Evolutionary conservation across 106 monocot genomes (phyloP).

Genomic region (Cymbidium sinense): DNA sequence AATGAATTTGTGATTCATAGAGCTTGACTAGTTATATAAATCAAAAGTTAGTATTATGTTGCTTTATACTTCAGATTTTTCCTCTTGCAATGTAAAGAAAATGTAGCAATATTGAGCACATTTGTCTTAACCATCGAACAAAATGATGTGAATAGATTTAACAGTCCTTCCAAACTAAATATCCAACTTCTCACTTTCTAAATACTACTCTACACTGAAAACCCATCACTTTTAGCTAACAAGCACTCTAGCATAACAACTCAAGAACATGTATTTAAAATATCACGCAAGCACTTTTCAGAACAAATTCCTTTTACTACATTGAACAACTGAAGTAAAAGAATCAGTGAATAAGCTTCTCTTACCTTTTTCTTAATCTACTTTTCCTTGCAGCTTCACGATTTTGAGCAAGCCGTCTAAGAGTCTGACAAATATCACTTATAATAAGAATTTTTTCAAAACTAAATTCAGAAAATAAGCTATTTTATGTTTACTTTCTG

Average conservation of each 20-base stretch:
- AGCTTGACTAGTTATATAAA: no score
- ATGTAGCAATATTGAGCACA: not conserved
- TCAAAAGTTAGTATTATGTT: no score
- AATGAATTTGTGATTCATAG: no score
- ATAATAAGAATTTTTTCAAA: not conserved
- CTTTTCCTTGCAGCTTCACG: conserved; percentile 95
- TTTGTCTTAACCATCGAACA: not conserved
- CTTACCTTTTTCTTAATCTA: conserved; percentile 81
- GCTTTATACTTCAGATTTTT: no score
- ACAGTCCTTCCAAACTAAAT: not conserved
- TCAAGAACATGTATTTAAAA: not conserved
- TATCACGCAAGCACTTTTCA: not conserved
- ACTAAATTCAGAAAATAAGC: not conserved
- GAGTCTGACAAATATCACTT: conserved; percentile 22
- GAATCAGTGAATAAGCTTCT: not conserved
- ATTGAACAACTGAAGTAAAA: not conserved
- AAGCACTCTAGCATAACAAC: not conserved
- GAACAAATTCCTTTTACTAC: not conserved
- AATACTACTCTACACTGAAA: not conserved
- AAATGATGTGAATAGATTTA: not conserved
- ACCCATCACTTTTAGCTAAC: not conserved
- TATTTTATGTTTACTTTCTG: conserved; percentile 8
- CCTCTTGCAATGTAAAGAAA: not conserved
- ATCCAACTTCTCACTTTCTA: not conserved
- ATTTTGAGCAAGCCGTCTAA: conserved; percentile 85